Conservation (phyloP, 495 filamentous ascomycete species). For the Aspergillus nanangensis region DNA sequence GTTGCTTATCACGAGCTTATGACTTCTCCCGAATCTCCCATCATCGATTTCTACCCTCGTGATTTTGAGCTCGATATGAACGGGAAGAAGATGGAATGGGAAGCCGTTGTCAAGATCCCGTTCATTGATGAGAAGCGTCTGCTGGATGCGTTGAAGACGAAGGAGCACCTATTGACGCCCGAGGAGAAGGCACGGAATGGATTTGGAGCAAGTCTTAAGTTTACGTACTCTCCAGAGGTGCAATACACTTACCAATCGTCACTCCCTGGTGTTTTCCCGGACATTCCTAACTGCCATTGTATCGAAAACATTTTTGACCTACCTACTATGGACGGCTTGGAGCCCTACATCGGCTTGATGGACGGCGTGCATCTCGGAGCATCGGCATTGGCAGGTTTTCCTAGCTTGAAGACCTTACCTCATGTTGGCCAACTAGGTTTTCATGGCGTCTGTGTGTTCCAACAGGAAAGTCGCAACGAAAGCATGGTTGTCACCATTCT, state of each 20-base stretch:
- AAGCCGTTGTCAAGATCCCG: conserved; percentile 97
- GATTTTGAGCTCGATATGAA: conserved; percentile 99
- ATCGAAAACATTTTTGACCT: conserved; percentile 94
- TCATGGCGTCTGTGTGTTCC: conserved; percentile 94
- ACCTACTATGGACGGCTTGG: conserved; percentile 84
- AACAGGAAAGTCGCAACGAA: conserved; percentile 93
- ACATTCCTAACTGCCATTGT: conserved; percentile 81
- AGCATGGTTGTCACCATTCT: conserved; percentile 88
- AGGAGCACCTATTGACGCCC: conserved; percentile 67
- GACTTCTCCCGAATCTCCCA: conserved; percentile 86
- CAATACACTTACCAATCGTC: conserved; percentile 82
- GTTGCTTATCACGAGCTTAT: conserved; percentile 84
- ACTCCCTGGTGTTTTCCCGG: conserved; percentile 85
- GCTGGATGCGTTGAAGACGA: conserved; percentile 77
- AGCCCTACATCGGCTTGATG: conserved; percentile 79
- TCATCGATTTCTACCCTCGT: conserved; percentile 96
- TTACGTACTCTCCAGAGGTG: conserved; percentile 72
- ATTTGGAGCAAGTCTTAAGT: conserved; percentile 90
- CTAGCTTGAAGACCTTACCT: conserved; percentile 77
- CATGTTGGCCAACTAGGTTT: conserved; percentile 76
- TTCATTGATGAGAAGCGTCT: conserved; percentile 93
- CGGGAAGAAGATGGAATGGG: conserved; percentile 99
- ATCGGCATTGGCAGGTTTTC: conserved; percentile 85
- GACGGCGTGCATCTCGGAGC: conserved; percentile 81
- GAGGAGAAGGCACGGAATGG: conserved; percentile 78